phyloP scores from a whole-genome alignment of 805 yeast species.

The Candida qinlingensis region DNA sequence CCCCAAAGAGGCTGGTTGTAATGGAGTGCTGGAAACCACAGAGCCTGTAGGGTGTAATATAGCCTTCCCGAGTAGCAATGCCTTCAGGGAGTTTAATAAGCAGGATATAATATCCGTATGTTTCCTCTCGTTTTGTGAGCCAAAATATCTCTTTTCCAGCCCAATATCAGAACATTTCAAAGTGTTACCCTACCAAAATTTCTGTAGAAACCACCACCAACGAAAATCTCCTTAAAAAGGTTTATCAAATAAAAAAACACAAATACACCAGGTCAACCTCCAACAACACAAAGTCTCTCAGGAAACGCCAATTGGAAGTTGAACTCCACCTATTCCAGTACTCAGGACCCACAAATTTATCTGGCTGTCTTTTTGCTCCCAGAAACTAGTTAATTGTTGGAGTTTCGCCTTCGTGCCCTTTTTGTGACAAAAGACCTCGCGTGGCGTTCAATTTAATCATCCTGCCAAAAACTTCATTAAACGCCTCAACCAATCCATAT shows the following conservation, averaged over 20 bases:
- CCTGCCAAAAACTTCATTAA: not conserved
- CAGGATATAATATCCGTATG: not conserved
- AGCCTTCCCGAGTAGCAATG: no score
- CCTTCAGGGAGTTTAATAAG: not conserved
- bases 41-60: not conserved
- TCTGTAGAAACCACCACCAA: conserved; percentile 3
- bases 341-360: not conserved
- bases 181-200: conserved; percentile 2
- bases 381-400: not conserved
- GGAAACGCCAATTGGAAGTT: conserved; percentile 1
- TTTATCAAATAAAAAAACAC: conserved; percentile 1
- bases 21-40: not conserved
- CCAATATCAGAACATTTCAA: no score
- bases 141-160: no score
- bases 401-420: not conserved
- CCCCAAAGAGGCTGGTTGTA: not conserved
- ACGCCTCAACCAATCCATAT: not conserved
- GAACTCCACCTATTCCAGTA: not conserved
- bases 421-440: conserved; percentile 7
- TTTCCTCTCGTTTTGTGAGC: not conserved
- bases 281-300: not conserved
- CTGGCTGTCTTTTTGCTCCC: not conserved
- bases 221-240: conserved; percentile 4
- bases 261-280: conserved; percentile 2
- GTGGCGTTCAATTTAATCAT: conserved; percentile 6